These are phyloP conservation scores for Yamadazyma atlantica DNA, from an alignment of 1,139 yeast species.

Conservation along the genomic window DNA sequence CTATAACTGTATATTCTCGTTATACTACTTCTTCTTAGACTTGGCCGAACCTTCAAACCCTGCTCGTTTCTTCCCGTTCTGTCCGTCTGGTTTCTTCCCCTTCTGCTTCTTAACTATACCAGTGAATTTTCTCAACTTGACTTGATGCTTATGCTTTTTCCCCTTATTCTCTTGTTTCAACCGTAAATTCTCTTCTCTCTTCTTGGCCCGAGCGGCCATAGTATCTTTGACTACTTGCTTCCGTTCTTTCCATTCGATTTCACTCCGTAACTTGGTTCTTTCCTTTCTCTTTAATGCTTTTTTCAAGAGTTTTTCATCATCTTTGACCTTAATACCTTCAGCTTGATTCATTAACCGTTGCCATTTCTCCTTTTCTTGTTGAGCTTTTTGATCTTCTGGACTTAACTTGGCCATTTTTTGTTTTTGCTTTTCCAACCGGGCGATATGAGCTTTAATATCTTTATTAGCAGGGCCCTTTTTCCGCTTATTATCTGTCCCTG, in stretches of 20 bases:
- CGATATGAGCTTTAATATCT: slow-evolving; percentile 82
- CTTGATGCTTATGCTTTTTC: slow-evolving; percentile 64
- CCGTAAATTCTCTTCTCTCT: slow-evolving; percentile 86
- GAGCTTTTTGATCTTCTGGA: slow-evolving; percentile 59
- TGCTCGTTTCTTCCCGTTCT: slow-evolving; percentile 47
- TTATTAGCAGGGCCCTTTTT: slow-evolving; percentile 84
- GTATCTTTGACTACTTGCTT: slow-evolving; percentile 74
- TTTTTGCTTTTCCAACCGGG: slow-evolving; percentile 72
- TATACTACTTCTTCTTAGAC: slow-evolving; percentile 28
- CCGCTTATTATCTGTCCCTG: slow-evolving; percentile 48
- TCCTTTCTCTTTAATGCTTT: slow-evolving; percentile 85
- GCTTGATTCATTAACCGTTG: slow-evolving; percentile 78
- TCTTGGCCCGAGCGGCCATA: slow-evolving; percentile 71
- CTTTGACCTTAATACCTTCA: slow-evolving; percentile 84
- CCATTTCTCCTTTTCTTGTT: slow-evolving; percentile 81
- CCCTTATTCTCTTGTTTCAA: slow-evolving; percentile 82
- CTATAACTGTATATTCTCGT: not conserved
- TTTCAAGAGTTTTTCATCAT: slow-evolving; percentile 83
- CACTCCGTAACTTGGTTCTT: slow-evolving; percentile 75
- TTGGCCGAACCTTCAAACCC: slow-evolving; percentile 59
- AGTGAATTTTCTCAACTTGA: slow-evolving; percentile 66
- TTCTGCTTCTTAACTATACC: slow-evolving; percentile 37
- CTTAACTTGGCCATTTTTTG: slow-evolving; percentile 59
- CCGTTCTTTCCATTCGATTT: slow-evolving; percentile 84
- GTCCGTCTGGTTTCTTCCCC: slow-evolving; percentile 42